phyloP scores from a whole-genome alignment of 805 yeast genomes.

The Danielia reshetovae region DNA sequence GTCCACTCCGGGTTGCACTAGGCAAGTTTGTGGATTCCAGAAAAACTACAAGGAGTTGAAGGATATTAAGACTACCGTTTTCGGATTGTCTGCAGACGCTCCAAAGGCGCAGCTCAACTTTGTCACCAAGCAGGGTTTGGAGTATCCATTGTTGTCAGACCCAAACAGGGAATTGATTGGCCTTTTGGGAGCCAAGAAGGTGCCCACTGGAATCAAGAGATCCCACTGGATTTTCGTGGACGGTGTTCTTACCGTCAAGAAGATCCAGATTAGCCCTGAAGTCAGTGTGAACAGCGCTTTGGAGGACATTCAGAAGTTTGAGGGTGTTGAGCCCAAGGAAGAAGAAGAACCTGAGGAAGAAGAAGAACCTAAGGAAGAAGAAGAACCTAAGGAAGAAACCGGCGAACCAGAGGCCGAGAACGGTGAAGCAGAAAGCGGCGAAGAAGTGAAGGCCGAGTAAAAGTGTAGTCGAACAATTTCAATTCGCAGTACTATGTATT shows the following conservation, averaged over 20 bases:
- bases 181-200: conserved; percentile 77
- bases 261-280: conserved; percentile 50
- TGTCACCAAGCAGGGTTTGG: conserved; percentile 66
- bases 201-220: conserved; percentile 71
- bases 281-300: conserved; percentile 56
- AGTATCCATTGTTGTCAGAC: conserved; percentile 74
- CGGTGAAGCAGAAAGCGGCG: neutral
- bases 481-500: no score
- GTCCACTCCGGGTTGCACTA: conserved; percentile 93
- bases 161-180: conserved; percentile 67
- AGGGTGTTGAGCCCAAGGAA: conserved; percentile 4
- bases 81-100: conserved; percentile 83
- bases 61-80: conserved; percentile 52
- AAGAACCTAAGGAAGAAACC: neutral
- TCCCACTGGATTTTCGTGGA: conserved; percentile 90
- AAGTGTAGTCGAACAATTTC: no score
- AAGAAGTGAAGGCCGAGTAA: no score
- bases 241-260: conserved; percentile 59
- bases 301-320: conserved; percentile 47
- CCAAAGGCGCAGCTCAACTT: conserved; percentile 75
- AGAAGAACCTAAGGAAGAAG: conserved; percentile 4
- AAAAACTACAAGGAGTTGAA: conserved; percentile 54
- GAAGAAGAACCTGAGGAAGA: neutral
- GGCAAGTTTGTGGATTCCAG: conserved; percentile 89
- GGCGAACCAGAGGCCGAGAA: neutral